Evolutionary conservation across 2,329 filamentous ascomycete genomes (phyloP).

Genomic region (Rhinocladiella mackenziei): DNA sequence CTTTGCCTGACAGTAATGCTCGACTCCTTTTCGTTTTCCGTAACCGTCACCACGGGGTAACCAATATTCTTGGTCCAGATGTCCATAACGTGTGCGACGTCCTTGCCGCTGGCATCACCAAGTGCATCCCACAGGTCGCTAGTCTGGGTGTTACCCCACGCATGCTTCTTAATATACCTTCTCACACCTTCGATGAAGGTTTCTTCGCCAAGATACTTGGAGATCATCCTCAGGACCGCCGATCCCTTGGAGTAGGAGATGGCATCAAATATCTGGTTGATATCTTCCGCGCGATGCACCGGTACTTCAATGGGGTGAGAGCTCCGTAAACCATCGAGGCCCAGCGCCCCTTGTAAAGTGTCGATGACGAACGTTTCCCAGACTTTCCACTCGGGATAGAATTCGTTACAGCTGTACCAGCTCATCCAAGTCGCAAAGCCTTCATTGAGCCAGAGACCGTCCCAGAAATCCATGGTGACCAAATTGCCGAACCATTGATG

Average conservation of each 20-base stretch:
- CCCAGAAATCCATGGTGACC: constrained; percentile 98
- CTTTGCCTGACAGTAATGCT: constrained; percentile 89
- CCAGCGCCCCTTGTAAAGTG: constrained; percentile 80
- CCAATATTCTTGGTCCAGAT: constrained; percentile 97
- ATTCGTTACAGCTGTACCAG: constrained; percentile 88
- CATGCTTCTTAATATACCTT: constrained; percentile 88
- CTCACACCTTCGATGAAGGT: constrained; percentile 88
- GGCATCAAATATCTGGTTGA: constrained; percentile 97
- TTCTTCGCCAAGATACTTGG: constrained; percentile 89
- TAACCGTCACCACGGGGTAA: constrained; percentile 84
- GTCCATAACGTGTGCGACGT: constrained; percentile 84
- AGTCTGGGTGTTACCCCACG: constrained; percentile 92
- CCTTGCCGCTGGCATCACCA: constrained; percentile 83
- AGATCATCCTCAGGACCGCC: constrained; percentile 94
- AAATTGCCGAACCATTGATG: constrained; percentile 99
- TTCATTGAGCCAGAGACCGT: constrained; percentile 93
- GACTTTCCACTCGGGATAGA: constrained; percentile 98
- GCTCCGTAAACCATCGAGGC: constrained; percentile 84
- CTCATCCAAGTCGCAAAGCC: constrained; percentile 91
- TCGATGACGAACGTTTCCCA: constrained; percentile 95
- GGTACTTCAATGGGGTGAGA: constrained; percentile 96
- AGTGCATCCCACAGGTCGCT: constrained; percentile 86
- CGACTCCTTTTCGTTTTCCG: constrained; percentile 65
- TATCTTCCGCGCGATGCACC: constrained; percentile 89
- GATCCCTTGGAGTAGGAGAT: constrained; percentile 98